phyloP scores from a whole-genome alignment of 2,329 filamentous ascomycete genomes.

The Nothopassalora personata region DNA sequence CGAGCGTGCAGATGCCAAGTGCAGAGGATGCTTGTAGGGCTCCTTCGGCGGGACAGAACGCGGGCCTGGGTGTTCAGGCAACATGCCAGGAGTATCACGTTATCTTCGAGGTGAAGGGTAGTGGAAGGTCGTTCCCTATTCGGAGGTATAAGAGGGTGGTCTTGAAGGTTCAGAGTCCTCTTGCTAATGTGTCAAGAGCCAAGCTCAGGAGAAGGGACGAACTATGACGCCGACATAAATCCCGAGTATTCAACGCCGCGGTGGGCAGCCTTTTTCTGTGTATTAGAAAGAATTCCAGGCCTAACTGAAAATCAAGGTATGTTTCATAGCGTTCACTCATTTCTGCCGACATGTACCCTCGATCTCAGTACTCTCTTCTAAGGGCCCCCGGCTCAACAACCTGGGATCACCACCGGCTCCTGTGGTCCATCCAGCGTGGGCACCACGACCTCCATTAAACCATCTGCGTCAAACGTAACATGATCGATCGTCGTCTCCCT shows the following conservation, averaged over 20 bases:
- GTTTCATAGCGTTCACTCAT: too few species aligned
- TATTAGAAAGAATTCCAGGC: too few species aligned
- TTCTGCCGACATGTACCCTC: too few species aligned
- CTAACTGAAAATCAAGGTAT: too few species aligned
- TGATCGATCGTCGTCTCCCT: slow-evolving; percentile 43
- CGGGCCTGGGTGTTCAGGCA: slow-evolving; percentile 30
- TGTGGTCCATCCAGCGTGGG: slow-evolving; percentile 33
- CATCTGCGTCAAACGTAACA: slow-evolving; percentile 35
- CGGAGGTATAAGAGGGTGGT: slow-evolving; percentile 46
- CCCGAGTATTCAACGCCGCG: too few species aligned
- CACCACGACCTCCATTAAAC: slow-evolving; percentile 37
- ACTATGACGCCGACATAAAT: slow-evolving; percentile 3
- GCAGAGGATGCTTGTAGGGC: slow-evolving; percentile 40
- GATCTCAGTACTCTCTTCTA: too few species aligned
- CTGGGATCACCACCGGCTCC: neutral
- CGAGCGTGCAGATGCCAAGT: slow-evolving; percentile 19
- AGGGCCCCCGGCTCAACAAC: neutral
- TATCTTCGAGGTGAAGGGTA: slow-evolving; percentile 46
- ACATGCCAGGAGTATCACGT: slow-evolving; percentile 46
- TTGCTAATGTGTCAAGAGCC: neutral
- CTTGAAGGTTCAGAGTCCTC: slow-evolving; percentile 21
- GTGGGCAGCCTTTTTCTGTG: too few species aligned
- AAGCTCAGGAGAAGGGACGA: slow-evolving; percentile 9
- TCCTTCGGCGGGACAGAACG: slow-evolving; percentile 26
- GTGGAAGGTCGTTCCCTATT: slow-evolving; percentile 38